These are phyloP conservation scores for Fusarium pilosicola DNA, from an alignment of 2,329 filamentous ascomycete species.

Conservation along the genomic window DNA sequence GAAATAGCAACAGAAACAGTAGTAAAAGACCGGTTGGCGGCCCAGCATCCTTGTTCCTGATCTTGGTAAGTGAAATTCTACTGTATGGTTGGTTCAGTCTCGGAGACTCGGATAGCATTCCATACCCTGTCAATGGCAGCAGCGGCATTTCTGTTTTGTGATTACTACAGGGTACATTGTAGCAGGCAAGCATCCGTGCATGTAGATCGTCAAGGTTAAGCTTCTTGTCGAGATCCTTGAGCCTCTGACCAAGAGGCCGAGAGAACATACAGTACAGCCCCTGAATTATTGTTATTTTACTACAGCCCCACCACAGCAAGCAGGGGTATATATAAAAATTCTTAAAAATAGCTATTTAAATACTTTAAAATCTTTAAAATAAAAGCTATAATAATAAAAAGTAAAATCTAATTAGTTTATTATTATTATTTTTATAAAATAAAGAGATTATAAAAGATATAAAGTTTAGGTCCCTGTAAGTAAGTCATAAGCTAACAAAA, in stretches of 20 bases:
- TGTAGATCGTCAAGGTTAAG: conserved; percentile 1
- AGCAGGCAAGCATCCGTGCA: background rate
- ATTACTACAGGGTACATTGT: background rate
- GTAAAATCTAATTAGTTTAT: too few relatives aligned
- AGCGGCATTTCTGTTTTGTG: background rate
- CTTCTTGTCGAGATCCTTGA: background rate
- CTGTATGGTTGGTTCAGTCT: background rate
- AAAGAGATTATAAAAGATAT: too few relatives aligned
- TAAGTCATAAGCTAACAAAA: too few relatives aligned
- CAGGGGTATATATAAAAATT: too few relatives aligned
- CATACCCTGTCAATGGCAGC: background rate
- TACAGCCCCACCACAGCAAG: too few relatives aligned
- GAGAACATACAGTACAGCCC: too few relatives aligned
- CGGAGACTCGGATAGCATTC: background rate
- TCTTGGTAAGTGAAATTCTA: background rate
- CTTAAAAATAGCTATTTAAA: too few relatives aligned
- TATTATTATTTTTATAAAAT: too few relatives aligned
- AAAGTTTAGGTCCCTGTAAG: too few relatives aligned
- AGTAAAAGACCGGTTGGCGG: background rate
- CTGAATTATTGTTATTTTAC: too few relatives aligned
- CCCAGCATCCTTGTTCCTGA: background rate
- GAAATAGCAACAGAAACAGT: background rate
- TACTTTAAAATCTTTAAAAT: too few relatives aligned
- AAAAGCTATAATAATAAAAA: too few relatives aligned
- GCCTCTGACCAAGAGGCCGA: background rate